Conservation (phyloP, 2,329 filamentous ascomycete genomes). For the Aspergillus transmontanensis region DNA sequence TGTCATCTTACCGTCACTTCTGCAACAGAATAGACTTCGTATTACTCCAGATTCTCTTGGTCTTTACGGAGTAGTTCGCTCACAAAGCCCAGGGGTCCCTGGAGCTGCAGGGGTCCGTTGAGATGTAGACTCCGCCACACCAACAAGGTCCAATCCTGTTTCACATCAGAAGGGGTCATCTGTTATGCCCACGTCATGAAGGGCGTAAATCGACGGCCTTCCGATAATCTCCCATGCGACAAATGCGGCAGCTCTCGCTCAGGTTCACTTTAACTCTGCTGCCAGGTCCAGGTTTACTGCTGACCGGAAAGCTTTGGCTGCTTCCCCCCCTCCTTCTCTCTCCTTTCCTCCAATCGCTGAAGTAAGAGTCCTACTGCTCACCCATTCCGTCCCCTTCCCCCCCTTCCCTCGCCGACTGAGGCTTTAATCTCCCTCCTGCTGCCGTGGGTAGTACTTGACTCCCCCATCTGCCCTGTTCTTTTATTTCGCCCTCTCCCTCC, state of each 20-base stretch:
- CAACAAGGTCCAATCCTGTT: conserved; percentile 2
- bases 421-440: conserved; percentile 33
- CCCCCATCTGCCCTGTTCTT: conserved; percentile 24
- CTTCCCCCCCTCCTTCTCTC: conserved; percentile 21
- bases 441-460: conserved; percentile 1
- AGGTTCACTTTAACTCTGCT: conserved; percentile 4
- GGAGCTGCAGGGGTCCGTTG: not conserved
- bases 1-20: not conserved
- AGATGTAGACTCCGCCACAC: conserved; percentile 5
- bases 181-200: conserved; percentile 1
- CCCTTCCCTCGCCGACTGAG: conserved; percentile 22
- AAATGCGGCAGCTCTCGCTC: conserved; percentile 5
- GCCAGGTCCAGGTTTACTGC: conserved; percentile 8
- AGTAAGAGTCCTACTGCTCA: conserved; percentile 26
- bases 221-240: not conserved
- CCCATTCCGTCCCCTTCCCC: conserved; percentile 51
- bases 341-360: conserved; percentile 26
- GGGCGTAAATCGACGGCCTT: conserved; percentile 3
- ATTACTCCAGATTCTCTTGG: not conserved
- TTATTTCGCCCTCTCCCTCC: conserved; percentile 22
- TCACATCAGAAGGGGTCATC: not conserved
- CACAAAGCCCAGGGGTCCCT: not conserved
- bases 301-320: conserved; percentile 14
- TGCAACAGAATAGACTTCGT: not conserved
- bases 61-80: not conserved